phyloP scores from a whole-genome alignment of 2,329 filamentous ascomycete species.

The Aspergillus quadrilineatus region DNA sequence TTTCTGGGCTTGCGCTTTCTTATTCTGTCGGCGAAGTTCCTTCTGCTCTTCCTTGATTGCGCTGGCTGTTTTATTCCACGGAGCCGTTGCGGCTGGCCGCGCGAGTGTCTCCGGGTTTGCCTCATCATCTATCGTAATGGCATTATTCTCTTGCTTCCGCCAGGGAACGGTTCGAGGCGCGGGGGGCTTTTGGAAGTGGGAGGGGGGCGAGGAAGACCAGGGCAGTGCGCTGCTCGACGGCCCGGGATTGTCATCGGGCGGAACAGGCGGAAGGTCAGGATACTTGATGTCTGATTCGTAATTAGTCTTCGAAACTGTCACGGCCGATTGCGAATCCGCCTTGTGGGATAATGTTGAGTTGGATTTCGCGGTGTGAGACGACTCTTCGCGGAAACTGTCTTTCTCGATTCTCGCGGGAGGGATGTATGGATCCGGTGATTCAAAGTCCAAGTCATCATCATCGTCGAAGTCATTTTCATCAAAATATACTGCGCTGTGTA shows the following conservation, averaged over 20 bases:
- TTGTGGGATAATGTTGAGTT: slow-evolving; percentile 1
- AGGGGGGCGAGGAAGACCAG: slow-evolving; percentile 65
- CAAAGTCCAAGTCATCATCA: slow-evolving; percentile 68
- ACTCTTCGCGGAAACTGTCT: slow-evolving; percentile 6
- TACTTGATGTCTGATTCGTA: slow-evolving; percentile 34
- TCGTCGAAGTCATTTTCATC: slow-evolving; percentile 84
- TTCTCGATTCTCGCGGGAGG: slow-evolving; percentile 21
- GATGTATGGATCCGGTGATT: slow-evolving; percentile 32
- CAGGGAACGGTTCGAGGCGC: slow-evolving; percentile 70
- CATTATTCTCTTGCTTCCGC: slow-evolving; percentile 36
- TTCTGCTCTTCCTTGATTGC: slow-evolving; percentile 76
- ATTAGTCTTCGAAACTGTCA: slow-evolving; percentile 14
- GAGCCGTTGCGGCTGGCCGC: slow-evolving; percentile 45
- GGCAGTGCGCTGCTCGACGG: slow-evolving; percentile 60
- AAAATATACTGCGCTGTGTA: slow-evolving; percentile 59
- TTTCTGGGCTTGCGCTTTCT: slow-evolving; percentile 48
- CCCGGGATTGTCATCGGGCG: slow-evolving; percentile 27
- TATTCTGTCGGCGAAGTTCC: slow-evolving; percentile 62
- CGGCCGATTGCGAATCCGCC: neutral
- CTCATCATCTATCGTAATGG: slow-evolving; percentile 24
- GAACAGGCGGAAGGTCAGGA: slow-evolving; percentile 34
- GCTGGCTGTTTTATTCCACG: slow-evolving; percentile 74
- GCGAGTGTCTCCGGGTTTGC: slow-evolving; percentile 45
- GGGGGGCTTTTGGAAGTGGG: slow-evolving; percentile 42
- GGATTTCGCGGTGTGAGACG: slow-evolving; percentile 10